A percentile compares a stretch with the other conserved stretches of the same genome.
Conservation (phyloP, 768 basidiomycete genomes). For the Leucogyrophana mollusca region DNA sequence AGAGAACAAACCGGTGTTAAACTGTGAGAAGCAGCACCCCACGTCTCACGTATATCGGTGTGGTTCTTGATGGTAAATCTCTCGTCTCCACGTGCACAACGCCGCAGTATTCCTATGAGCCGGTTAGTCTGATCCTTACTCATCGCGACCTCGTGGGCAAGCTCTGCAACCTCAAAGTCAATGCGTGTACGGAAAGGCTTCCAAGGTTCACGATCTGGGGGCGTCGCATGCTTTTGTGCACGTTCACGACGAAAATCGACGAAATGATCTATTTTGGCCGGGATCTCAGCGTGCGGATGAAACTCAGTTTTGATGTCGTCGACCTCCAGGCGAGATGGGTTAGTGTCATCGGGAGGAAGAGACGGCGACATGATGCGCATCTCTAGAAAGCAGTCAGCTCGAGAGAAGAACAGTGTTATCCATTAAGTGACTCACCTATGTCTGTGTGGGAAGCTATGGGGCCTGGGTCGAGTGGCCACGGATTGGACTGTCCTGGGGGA, state of each 20-base stretch:
- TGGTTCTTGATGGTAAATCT: conserved; percentile 12
- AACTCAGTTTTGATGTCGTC: conserved; percentile 23
- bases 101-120: conserved; percentile 18
- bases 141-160: conserved; percentile 20
- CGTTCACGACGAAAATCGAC: conserved; percentile 10
- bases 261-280: conserved; percentile 10
- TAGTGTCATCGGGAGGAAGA: no score
- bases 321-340: background rate
- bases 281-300: conserved; percentile 15
- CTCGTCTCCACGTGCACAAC: background rate
- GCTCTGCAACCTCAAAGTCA: conserved; percentile 31
- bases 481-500: no score
- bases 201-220: conserved; percentile 24
- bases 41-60: conserved; percentile 16
- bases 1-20: conserved; percentile 7
- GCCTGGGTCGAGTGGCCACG: no score
- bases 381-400: no score
- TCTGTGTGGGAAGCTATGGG: no score
- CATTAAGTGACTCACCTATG: no score
- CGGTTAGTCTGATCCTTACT: conserved; percentile 14
- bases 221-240: background rate
- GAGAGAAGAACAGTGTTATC: no score
- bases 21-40: conserved; percentile 8
- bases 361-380: no score
- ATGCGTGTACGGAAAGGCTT: conserved; percentile 22